Evolutionary conservation across 768 basidiomycete genomes (phyloP).

Genomic region (Austroboletus festivus): DNA sequence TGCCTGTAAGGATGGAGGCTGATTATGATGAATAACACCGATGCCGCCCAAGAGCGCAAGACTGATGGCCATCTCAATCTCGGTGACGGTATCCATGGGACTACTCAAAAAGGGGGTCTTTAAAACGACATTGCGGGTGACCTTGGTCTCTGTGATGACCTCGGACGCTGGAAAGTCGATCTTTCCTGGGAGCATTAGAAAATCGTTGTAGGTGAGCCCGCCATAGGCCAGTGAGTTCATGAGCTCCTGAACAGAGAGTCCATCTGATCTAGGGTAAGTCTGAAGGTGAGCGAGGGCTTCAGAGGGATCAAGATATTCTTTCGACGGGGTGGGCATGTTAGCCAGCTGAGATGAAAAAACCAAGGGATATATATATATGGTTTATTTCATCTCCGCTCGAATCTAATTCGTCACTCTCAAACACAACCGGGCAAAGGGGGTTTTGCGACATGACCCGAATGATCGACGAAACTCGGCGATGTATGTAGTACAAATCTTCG

Average conservation of each 20-base stretch:
- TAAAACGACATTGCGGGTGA: slow-evolving; percentile 87
- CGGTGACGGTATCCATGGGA: slow-evolving; percentile 99
- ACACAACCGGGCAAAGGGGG: too few species aligned
- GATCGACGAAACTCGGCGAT: too few species aligned
- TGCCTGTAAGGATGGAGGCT: slow-evolving; percentile 78
- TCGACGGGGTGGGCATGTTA: slow-evolving; percentile 34
- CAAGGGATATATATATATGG: not conserved
- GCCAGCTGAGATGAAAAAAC: slow-evolving; percentile 17
- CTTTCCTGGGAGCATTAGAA: slow-evolving; percentile 90
- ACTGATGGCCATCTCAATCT: slow-evolving; percentile 88
- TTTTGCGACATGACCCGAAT: too few species aligned
- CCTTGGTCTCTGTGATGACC: slow-evolving; percentile 78
- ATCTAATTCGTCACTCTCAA: too few species aligned
- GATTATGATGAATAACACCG: slow-evolving; percentile 98
- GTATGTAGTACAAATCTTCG: too few species aligned
- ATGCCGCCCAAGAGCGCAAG: slow-evolving; percentile 96
- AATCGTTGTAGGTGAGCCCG: slow-evolving; percentile 97
- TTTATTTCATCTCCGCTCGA: too few species aligned
- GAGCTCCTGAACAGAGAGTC: slow-evolving; percentile 78
- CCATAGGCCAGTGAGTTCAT: slow-evolving; percentile 86
- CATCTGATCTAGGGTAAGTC: slow-evolving; percentile 71
- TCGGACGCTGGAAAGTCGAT: slow-evolving; percentile 87
- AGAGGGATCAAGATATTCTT: slow-evolving; percentile 58
- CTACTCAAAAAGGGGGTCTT: slow-evolving; percentile 97
- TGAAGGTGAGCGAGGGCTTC: slow-evolving; percentile 74